phyloP scores from a whole-genome alignment of 2,329 filamentous ascomycete species.

The Simplicillium aogashimaense region DNA sequence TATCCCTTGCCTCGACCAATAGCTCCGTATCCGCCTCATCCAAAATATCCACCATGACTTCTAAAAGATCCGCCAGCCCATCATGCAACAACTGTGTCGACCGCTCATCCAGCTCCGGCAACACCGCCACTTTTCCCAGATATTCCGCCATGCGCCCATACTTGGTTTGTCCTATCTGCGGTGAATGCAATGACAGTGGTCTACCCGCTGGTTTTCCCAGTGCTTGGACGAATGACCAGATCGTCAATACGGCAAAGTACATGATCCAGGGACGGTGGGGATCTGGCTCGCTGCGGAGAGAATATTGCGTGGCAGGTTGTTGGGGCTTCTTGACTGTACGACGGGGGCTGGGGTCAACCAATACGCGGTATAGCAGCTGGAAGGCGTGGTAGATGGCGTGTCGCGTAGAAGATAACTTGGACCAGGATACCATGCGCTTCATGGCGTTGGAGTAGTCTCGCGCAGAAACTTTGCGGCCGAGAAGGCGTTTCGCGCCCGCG shows the following conservation, averaged over 20 bases:
- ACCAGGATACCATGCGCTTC: slow-evolving; percentile 72
- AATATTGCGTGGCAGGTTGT: slow-evolving; percentile 44
- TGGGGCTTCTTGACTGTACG: slow-evolving; percentile 8
- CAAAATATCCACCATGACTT: slow-evolving; percentile 31
- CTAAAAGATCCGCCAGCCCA: slow-evolving; percentile 34
- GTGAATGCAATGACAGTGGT: slow-evolving; percentile 35
- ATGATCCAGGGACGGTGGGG: slow-evolving; percentile 85
- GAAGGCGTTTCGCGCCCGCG: slow-evolving; percentile 64
- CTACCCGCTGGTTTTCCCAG: slow-evolving; percentile 48
- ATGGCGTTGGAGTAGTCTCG: slow-evolving; percentile 66
- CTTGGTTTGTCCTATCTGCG: slow-evolving; percentile 23
- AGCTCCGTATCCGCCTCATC: slow-evolving; percentile 51
- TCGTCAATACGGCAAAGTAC: slow-evolving; percentile 76
- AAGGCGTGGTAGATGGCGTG: slow-evolving; percentile 81
- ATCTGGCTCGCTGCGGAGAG: slow-evolving; percentile 66
- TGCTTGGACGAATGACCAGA: slow-evolving; percentile 82
- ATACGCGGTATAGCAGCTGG: slow-evolving; percentile 66
- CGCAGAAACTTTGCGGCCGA: slow-evolving; percentile 69
- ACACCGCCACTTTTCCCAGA: slow-evolving; percentile 53
- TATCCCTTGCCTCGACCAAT: slow-evolving; percentile 63
- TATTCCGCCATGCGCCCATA: slow-evolving; percentile 29
- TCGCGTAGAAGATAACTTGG: slow-evolving; percentile 60
- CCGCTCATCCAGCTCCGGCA: slow-evolving; percentile 60
- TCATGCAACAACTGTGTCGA: slow-evolving; percentile 57
- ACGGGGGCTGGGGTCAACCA: slow-evolving; percentile 42